phyloP scores from a whole-genome alignment of 2,329 filamentous ascomycete genomes.

The Annulohypoxylon truncatum region DNA sequence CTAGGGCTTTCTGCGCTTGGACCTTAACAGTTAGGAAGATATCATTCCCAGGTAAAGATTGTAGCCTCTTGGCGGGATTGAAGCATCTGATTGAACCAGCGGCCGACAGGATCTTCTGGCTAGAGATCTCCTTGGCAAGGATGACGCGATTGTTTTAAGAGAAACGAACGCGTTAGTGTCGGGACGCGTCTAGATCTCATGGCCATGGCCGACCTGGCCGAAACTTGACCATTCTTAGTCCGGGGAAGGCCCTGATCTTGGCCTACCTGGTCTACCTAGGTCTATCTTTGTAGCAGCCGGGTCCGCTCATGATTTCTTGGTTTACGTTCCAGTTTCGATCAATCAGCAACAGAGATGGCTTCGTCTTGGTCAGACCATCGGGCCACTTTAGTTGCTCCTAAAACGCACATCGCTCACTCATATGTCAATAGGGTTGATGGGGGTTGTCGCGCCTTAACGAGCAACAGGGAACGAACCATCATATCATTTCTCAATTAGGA shows the following conservation, averaged over 20 bases:
- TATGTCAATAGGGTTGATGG: conserved; percentile 14
- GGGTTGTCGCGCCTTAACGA: conserved; percentile 23
- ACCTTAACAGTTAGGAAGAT: conserved; percentile 18
- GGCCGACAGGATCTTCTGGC: conserved; percentile 24
- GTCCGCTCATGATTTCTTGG: conserved; percentile 10
- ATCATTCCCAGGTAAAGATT: conserved; percentile 21
- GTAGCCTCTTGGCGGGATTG: conserved; percentile 39
- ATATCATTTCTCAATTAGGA: conserved; percentile 23
- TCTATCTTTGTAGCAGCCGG: not conserved
- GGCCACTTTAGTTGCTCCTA: conserved; percentile 4
- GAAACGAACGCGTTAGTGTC: conserved; percentile 38
- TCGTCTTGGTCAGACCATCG: conserved; percentile 18
- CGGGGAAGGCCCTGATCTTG: conserved; percentile 29
- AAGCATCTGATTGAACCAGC: conserved; percentile 35
- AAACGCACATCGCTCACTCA: conserved; percentile 10
- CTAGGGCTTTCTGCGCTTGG: conserved; percentile 18
- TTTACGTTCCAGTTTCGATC: conserved; percentile 23
- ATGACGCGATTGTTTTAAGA: conserved; percentile 32
- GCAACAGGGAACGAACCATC: not conserved
- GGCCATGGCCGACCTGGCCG: conserved; percentile 15
- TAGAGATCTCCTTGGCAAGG: conserved; percentile 33
- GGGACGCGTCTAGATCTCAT: conserved; percentile 38
- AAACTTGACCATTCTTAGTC: conserved; percentile 29
- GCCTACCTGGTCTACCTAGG: not conserved
- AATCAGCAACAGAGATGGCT: conserved; percentile 22